Evolutionary conservation across 768 basidiomycete species (phyloP).

Genomic region (Daedalea quercina): DNA sequence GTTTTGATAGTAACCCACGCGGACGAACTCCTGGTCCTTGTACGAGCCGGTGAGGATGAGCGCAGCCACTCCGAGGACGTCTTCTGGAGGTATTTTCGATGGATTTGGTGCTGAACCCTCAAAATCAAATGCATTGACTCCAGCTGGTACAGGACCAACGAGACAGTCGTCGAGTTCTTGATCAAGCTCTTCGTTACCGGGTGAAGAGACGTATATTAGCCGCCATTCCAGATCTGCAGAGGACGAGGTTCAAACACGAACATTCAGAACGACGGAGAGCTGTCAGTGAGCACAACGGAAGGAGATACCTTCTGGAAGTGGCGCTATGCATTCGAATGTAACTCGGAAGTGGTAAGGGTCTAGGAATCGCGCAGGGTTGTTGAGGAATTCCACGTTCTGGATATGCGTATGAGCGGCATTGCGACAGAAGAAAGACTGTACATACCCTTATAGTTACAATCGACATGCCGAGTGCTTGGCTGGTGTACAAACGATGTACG

Average conservation of each 20-base stretch:
- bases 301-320: slow-evolving; percentile 71
- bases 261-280: neutral
- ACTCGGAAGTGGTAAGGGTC: slow-evolving; percentile 91
- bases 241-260: neutral
- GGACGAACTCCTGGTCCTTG: slow-evolving; percentile 96
- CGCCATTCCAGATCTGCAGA: slow-evolving; percentile 91
- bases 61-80: slow-evolving; percentile 93
- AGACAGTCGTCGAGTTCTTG: slow-evolving; percentile 98
- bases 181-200: slow-evolving; percentile 85
- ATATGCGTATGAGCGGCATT: neutral
- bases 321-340: slow-evolving; percentile 94
- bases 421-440: neutral
- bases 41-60: slow-evolving; percentile 96
- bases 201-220: slow-evolving; percentile 93
- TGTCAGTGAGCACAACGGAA: too few relatives aligned
- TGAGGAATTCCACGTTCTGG: slow-evolving; percentile 84
- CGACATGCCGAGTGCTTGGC: slow-evolving; percentile 37
- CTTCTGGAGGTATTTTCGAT: slow-evolving; percentile 76
- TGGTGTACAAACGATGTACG: slow-evolving; percentile 1
- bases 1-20: slow-evolving; percentile 98
- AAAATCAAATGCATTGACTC: slow-evolving; percentile 97
- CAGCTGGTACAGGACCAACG: slow-evolving; percentile 95
- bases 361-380: slow-evolving; percentile 88
- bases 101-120: slow-evolving; percentile 82
- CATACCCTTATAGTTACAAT: slow-evolving; percentile 64